Base-by-base conservation (phyloP, 2,329 filamentous ascomycete species). In the Colletotrichum tofieldiae region DNA sequence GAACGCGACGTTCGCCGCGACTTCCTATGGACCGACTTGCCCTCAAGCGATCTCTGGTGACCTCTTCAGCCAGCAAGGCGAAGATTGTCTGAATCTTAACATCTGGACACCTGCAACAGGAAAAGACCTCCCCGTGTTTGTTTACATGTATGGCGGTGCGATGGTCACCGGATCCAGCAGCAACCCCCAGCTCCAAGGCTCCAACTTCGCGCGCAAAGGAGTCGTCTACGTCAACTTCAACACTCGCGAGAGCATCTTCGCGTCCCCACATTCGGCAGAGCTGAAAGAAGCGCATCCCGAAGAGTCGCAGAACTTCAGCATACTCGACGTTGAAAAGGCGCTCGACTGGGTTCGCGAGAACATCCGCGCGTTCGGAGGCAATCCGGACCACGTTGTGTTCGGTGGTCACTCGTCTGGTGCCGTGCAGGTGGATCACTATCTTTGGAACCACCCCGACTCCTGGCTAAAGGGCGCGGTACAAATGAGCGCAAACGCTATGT, bases 111-210 rank as follows among this genome's bases (percentile, higher is more conserved):
- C 80, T 0, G 73, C 77, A 14, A 61, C 49, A 5, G 78, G 74
- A 5, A 73, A 77, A 26, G 72, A 77, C 41, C 71, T 80, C 11
- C 79, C 80, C n/a, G 80, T 85, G 0, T 75, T 83, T 26, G 81
- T 86, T 1, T 85, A 85, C 72, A 85, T 85, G 76, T 84, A 85
- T 29, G 84, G 84, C 7, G 84, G 82, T 52, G 83, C 83, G 0
- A 84, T 84, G 77, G 82, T 84, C 63, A 83, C 81, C 8, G 82
- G 82, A 9, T 81, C 81, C 64, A 81, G 74, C 77, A 84, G 81
- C 77, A 84, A 84, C 73, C 79, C 82, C 26, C 79, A 81, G 23
- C 74, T 81, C 1, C 81, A 82, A 56, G 81, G 77, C 32, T 77
- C 75, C 45, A 82, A 82, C 74, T 82, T 82, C 73, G 80, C 80